Evolutionary conservation across 306 rosid species (phyloP).

Genomic region (Lablab purpureus): DNA sequence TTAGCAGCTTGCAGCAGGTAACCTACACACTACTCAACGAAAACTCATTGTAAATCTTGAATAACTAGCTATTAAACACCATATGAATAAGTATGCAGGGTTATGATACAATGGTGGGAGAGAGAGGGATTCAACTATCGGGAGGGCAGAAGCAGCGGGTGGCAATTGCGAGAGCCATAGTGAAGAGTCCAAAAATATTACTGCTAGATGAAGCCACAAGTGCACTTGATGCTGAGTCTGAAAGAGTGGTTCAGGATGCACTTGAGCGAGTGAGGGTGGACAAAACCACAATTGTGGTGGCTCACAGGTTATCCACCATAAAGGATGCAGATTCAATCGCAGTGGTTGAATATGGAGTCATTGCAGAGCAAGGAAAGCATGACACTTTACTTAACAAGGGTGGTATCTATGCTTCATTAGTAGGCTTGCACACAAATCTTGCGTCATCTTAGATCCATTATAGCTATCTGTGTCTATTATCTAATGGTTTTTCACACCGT

Average conservation of each 20-base stretch:
- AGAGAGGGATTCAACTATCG: constrained; percentile 74
- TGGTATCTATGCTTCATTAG: constrained; percentile 73
- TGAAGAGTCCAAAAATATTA: constrained; percentile 70
- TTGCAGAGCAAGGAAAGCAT: constrained; percentile 78
- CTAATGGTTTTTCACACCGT: not conserved
- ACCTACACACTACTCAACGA: not conserved
- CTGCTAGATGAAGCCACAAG: constrained; percentile 82
- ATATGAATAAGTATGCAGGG: constrained; percentile 54
- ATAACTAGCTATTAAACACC: not conserved
- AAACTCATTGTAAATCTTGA: not conserved
- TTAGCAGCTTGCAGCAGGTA: constrained; percentile 71
- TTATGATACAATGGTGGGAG: constrained; percentile 71
- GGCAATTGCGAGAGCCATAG: constrained; percentile 78
- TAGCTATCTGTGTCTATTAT: not conserved
- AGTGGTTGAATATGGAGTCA: constrained; percentile 67
- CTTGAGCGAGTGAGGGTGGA: constrained; percentile 64
- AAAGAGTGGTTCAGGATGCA: constrained; percentile 77
- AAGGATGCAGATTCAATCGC: constrained; percentile 71
- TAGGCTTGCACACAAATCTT: constrained; percentile 56
- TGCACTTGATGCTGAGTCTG: constrained; percentile 87
- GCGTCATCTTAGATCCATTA: constrained; percentile 49
- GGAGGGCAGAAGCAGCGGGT: constrained; percentile 90
- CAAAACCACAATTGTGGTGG: constrained; percentile 73
- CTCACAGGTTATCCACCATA: constrained; percentile 72
- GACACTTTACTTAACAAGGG: constrained; percentile 61